Percentiles rank a stretch among this genome's conserved stretches.
These are phyloP conservation scores for Metarhizium robertsii DNA, from an alignment of 2,329 filamentous ascomycete species.

Conservation along the genomic window DNA sequence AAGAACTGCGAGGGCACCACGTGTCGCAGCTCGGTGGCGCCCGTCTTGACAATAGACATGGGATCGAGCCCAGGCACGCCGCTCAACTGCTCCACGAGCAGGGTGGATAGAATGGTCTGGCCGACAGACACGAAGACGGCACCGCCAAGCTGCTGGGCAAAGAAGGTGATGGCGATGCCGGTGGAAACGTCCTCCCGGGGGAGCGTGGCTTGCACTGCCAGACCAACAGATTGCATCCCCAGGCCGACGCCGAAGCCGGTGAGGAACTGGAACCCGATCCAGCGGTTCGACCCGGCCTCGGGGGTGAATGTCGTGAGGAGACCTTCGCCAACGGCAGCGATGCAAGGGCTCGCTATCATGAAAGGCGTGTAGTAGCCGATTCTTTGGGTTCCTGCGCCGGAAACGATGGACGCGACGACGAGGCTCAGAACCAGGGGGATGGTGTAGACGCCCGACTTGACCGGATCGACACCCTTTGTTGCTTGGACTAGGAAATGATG, in stretches of 20 bases:
- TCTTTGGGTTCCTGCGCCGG: slow-evolving; percentile 38
- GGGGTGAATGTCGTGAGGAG: slow-evolving; percentile 47
- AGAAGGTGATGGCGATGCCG: slow-evolving; percentile 45
- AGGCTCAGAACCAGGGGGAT: slow-evolving; percentile 47
- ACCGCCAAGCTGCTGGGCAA: slow-evolving; percentile 49
- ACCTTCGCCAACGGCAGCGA: slow-evolving; percentile 44
- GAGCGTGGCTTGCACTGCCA: slow-evolving; percentile 48
- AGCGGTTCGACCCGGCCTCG: slow-evolving; percentile 36
- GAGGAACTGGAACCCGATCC: slow-evolving; percentile 52
- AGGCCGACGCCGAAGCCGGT: slow-evolving; percentile 48
- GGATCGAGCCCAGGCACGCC: slow-evolving; percentile 34
- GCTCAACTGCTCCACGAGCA: slow-evolving; percentile 29
- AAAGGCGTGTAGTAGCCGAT: slow-evolving; percentile 52
- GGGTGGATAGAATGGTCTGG: slow-evolving; percentile 41
- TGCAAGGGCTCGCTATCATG: slow-evolving; percentile 41
- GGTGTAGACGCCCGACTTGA: slow-evolving; percentile 48
- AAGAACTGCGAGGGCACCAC: slow-evolving; percentile 41
- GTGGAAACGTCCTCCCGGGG: slow-evolving; percentile 41
- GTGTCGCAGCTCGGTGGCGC: slow-evolving; percentile 51
- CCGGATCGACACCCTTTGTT: slow-evolving; percentile 40
- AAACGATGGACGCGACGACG: slow-evolving; percentile 39
- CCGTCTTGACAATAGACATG: slow-evolving; percentile 32
- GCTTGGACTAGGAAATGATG: slow-evolving; percentile 37
- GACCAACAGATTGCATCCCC: slow-evolving; percentile 47
- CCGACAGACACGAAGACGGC: slow-evolving; percentile 49